phyloP scores from a whole-genome alignment of 352 stramenopile genomes.

The Phytophthora tubulina region DNA sequence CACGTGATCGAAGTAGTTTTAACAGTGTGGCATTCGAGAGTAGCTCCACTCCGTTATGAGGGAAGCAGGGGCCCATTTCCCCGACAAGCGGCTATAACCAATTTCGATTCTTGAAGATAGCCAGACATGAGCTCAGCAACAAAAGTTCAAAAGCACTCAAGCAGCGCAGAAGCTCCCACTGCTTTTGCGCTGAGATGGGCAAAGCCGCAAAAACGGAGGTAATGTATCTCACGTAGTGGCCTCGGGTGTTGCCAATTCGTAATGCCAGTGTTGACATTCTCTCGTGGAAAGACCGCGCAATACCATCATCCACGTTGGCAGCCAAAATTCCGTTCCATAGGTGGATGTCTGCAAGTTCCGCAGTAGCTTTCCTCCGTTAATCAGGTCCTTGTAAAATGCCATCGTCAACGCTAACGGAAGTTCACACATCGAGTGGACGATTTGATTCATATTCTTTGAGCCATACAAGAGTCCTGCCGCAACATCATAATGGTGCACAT shows the following conservation, averaged over 20 bases:
- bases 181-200: not conserved
- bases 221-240: not conserved
- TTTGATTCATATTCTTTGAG: not conserved
- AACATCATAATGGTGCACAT: not conserved
- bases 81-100: not conserved
- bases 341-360: not conserved
- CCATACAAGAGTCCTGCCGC: not conserved
- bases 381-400: not conserved
- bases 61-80: not conserved
- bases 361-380: not conserved
- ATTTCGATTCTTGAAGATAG: not conserved
- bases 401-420: not conserved
- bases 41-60: slow-evolving; percentile 1
- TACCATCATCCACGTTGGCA: not conserved
- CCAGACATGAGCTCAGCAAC: not conserved
- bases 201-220: not conserved
- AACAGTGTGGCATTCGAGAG: not conserved
- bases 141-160: not conserved
- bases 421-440: not conserved
- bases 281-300: too few species aligned
- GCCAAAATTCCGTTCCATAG: not conserved
- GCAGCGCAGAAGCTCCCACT: not conserved
- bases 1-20: not conserved
- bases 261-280: not conserved
- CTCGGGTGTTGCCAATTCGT: not conserved